phyloP scores from a whole-genome alignment of 371 early-diverging fungal genomes.

The Rhizomucor pusillus region DNA sequence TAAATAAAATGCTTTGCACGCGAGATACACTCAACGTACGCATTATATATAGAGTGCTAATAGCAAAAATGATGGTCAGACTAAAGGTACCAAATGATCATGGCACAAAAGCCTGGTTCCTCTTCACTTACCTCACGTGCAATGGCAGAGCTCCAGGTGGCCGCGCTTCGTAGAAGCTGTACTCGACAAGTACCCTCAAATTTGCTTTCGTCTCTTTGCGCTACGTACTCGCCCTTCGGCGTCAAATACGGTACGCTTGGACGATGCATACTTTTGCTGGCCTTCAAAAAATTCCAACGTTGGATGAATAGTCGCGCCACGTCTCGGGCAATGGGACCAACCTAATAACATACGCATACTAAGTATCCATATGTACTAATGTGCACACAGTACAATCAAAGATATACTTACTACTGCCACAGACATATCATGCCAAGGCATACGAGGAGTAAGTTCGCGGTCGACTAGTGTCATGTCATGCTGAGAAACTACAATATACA shows the following conservation, averaged over 20 bases:
- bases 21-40: constrained; percentile 77
- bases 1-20: constrained; percentile 86
- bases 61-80: constrained; percentile 3
- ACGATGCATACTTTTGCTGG: constrained; percentile 63
- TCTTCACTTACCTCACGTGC: constrained; percentile 41
- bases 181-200: constrained; percentile 67
- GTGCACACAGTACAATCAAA: too few relatives aligned
- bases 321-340: constrained; percentile 80
- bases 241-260: constrained; percentile 66
- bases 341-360: constrained; percentile 16
- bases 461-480: constrained; percentile 58
- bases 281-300: constrained; percentile 89
- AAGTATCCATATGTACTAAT: background rate
- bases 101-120: too few relatives aligned
- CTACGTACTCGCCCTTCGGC: constrained; percentile 81
- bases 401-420: constrained; percentile 57
- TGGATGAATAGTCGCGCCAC: constrained; percentile 88
- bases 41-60: constrained; percentile 80
- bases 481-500: constrained; percentile 41
- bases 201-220: constrained; percentile 63
- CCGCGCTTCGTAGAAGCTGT: constrained; percentile 67
- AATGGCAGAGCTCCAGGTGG: constrained; percentile 70
- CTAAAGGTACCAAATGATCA: background rate
- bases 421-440: constrained; percentile 98
- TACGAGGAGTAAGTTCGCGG: constrained; percentile 62